Percentiles rank a stretch among this genome's conserved stretches.
Evolutionary conservation across 345 rosid genomes (phyloP).

Genomic region (Populus pruinosa): DNA sequence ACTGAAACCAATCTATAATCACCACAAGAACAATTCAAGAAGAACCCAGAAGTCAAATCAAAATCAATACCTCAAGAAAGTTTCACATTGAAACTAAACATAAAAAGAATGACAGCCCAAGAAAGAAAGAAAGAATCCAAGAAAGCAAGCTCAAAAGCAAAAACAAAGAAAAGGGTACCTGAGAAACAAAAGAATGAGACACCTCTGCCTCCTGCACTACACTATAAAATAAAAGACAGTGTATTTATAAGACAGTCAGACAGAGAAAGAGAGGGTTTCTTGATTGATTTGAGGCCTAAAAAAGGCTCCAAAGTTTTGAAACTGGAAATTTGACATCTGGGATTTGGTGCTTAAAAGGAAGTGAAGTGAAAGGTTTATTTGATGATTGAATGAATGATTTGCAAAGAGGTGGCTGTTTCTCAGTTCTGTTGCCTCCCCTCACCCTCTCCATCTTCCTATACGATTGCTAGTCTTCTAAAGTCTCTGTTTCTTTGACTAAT

Average conservation of each 20-base stretch:
- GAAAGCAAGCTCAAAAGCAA: neutral
- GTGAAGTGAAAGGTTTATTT: neutral
- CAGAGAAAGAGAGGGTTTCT: neutral
- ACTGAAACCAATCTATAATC: conserved; percentile 1
- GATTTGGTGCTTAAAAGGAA: neutral
- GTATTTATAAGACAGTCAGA: neutral
- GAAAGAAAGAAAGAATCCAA: neutral
- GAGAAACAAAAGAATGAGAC: conserved; percentile 1
- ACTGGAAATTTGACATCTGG: conserved; percentile 1
- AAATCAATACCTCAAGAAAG: neutral
- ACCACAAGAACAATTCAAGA: neutral
- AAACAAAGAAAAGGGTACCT: conserved; percentile 16
- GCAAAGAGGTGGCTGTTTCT: neutral
- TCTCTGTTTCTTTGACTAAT: neutral
- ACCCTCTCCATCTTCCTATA: no score
- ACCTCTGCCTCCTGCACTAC: conserved; percentile 8
- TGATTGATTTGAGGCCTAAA: neutral
- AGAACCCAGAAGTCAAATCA: neutral
- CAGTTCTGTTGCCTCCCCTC: neutral
- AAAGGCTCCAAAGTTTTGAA: conserved; percentile 11
- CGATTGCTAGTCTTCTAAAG: neutral
- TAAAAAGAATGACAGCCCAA: neutral
- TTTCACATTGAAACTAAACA: neutral
- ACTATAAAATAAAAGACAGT: neutral
- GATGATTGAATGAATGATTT: conserved; percentile 4